Evolutionary conservation across 2,329 filamentous ascomycete species (phyloP).

Genomic region (Penicillium sclerotigenum): DNA sequence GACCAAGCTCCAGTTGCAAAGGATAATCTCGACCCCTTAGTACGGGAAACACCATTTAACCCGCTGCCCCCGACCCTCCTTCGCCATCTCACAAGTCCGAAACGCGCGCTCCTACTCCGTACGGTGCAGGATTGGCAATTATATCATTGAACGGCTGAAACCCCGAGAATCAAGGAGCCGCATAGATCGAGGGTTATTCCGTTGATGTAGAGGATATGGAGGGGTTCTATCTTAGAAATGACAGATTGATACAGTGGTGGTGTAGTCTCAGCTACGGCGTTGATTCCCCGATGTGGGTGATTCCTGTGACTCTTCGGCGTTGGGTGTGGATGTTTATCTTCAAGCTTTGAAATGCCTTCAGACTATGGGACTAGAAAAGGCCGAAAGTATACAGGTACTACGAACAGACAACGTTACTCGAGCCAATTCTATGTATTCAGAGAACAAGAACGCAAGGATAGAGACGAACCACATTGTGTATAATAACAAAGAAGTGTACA

Average conservation of each 20-base stretch:
- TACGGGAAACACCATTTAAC: conserved; percentile 61
- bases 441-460: not conserved
- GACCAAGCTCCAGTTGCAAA: conserved; percentile 56
- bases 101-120: not conserved
- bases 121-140: not conserved
- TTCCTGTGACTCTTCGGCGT: no score
- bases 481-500: not conserved
- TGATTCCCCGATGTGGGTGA: not conserved
- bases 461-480: not conserved
- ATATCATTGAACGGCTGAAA: conserved; percentile 48
- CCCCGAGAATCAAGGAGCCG: conserved; percentile 68
- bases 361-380: not conserved
- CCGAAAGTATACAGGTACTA: no score
- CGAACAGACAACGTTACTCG: not conserved
- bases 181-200: conserved; percentile 63
- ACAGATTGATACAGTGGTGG: no score
- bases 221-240: no score
- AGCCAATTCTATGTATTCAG: not conserved
- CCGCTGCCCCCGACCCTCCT: no score
- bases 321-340: no score
- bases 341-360: no score
- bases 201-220: conserved; percentile 65
- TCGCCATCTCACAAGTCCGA: conserved; percentile 55
- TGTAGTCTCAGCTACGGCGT: not conserved
- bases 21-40: conserved; percentile 67